Percentiles rank a stretch among this genome's conserved stretches.
Evolutionary conservation across 305 asterid species (phyloP).

Genomic region (Fraxinus paxiana): DNA sequence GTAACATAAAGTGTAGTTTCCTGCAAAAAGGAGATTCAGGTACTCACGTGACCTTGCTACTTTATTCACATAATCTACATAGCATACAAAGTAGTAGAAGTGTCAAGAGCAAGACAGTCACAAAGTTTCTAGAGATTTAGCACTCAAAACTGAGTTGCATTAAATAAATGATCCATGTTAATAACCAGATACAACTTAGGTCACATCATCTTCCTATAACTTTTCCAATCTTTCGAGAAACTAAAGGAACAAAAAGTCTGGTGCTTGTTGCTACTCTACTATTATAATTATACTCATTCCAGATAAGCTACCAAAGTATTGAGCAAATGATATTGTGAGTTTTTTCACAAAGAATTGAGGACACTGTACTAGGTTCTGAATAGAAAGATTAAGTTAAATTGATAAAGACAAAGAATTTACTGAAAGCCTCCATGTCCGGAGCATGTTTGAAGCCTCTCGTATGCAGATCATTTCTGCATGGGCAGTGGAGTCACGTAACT

Average conservation of each 20-base stretch:
- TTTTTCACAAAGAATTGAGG: neutral
- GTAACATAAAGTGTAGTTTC: slow-evolving; percentile 83
- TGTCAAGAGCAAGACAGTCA: neutral
- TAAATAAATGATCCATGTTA: neutral
- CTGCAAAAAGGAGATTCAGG: slow-evolving; percentile 30
- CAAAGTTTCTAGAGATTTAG: neutral
- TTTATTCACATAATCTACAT: neutral
- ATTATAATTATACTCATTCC: neutral
- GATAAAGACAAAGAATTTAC: slow-evolving; percentile 38
- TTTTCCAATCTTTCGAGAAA: neutral
- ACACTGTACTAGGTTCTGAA: neutral
- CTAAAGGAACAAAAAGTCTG: neutral
- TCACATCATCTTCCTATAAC: neutral
- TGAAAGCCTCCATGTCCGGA: slow-evolving; percentile 88
- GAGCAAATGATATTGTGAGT: neutral
- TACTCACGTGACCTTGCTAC: neutral
- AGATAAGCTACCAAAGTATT: neutral
- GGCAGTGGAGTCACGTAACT: slow-evolving; percentile 91
- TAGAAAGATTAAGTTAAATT: slow-evolving; percentile 20
- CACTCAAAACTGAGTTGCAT: neutral
- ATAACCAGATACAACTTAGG: neutral
- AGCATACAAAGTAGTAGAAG: neutral
- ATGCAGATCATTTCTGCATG: slow-evolving; percentile 97
- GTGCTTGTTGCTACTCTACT: neutral
- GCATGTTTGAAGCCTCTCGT: slow-evolving; percentile 76